Base-by-base conservation (phyloP, 73 alveolate species). In the Symbiodinium pilosum region DNA sequence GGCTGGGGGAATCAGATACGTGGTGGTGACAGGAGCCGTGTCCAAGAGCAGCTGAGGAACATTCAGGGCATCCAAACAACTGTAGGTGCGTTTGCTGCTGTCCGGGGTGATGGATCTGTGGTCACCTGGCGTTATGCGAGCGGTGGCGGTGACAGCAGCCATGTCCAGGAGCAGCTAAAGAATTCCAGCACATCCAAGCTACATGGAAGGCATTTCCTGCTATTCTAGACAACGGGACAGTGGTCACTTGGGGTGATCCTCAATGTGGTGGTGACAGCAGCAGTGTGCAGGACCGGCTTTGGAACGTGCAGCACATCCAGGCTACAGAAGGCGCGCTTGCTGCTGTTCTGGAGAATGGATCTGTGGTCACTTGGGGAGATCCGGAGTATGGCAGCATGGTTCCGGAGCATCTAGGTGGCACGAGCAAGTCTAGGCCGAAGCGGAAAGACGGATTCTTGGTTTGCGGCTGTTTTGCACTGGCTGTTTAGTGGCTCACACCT, bases 201-300 rank as follows among this genome's bases (percentile, higher is more conserved):
- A 69, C 84, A 21, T 24, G 6, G 18, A 4, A 69, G 24, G 43
- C 84, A 4, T 69, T 69, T 28, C 41, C 84, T 69, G 84, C 84
- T 21, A 24, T 69, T 39, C 16, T 26, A 0, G 28, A 9, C 21
- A 39, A 28, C 5, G 84, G 84, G 41, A 28, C 84, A 4, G 43
- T 69, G 16, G 84, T 69, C 41, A 69, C 84, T 26, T 69, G 84
- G 84, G 84, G 84, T 39, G 84, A 69, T 69, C 38, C 84, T 69
- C 41, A 18, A 4, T n/a, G 9, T 9, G 84, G 84, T n/a, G 84
- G 84, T 69, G 84, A 69, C 41, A 69, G 84, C 42, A 69, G 84
- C n/a, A 21, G 26, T 30, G 84, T 69, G 43, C 84, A 24, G n/a
- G 43, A 30, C 3, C 43, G 3, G 84, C 39, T 69, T 16, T 2